phyloP scores from a whole-genome alignment of 768 basidiomycete genomes.

The Dendrothele bispora region DNA sequence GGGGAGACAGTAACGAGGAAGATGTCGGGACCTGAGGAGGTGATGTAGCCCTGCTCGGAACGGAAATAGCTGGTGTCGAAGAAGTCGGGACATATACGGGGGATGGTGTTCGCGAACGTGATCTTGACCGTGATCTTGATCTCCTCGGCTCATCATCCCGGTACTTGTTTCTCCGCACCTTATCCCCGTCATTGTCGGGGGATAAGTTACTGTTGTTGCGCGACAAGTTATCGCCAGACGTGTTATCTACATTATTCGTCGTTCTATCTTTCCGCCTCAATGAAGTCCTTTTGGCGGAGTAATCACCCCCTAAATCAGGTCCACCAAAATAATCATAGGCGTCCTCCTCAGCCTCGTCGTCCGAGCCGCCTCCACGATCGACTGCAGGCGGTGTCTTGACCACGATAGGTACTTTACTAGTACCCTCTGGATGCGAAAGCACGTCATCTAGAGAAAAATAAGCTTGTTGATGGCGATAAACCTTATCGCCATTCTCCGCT shows the following conservation, averaged over 20 bases:
- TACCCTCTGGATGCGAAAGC: constrained; percentile 5
- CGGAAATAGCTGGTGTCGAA: constrained; percentile 4
- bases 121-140: constrained; percentile 33
- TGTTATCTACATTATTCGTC: constrained; percentile 5
- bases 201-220: too few species aligned
- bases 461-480: constrained; percentile 22
- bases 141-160: constrained; percentile 5
- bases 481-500: constrained; percentile 17
- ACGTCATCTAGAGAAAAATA: constrained; percentile 18
- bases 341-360: constrained; percentile 26
- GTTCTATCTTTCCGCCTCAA: constrained; percentile 12
- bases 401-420: constrained; percentile 14
- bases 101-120: constrained; percentile 46
- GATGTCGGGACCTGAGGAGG: constrained; percentile 12
- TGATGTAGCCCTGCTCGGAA: constrained; percentile 19
- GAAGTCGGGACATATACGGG: constrained; percentile 20
- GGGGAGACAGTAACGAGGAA: constrained; percentile 9
- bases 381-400: constrained; percentile 22
- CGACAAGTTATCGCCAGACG: too few species aligned
- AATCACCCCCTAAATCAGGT: constrained; percentile 56
- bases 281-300: constrained; percentile 24
- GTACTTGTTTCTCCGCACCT: not conserved
- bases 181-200: not conserved
- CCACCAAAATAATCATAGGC: constrained; percentile 63
- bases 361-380: not conserved